phyloP scores from a whole-genome alignment of 805 yeast species.

The Yarrowia porcina region DNA sequence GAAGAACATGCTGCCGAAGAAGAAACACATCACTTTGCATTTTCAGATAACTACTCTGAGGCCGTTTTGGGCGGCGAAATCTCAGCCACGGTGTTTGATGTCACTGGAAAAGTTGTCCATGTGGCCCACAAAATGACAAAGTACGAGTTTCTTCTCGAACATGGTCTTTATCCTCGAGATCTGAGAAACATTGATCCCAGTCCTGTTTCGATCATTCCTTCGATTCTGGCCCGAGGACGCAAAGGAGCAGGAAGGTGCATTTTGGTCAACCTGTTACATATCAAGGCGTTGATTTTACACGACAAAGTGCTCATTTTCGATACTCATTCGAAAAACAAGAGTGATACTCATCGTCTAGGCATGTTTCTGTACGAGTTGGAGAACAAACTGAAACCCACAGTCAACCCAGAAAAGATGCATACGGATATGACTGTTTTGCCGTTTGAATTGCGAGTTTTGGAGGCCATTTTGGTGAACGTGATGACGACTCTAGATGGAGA shows the following conservation, averaged over 20 bases:
- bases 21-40: neutral
- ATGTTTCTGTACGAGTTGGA: constrained; percentile 82
- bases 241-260: constrained; percentile 45
- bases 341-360: constrained; percentile 64
- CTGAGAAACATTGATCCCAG: constrained; percentile 75
- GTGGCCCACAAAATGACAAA: constrained; percentile 58
- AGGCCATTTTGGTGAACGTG: constrained; percentile 75
- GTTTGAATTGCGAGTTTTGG: constrained; percentile 81
- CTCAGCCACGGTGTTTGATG: constrained; percentile 51
- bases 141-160: constrained; percentile 56
- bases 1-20: neutral
- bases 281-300: constrained; percentile 57
- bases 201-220: constrained; percentile 61
- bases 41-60: constrained; percentile 22
- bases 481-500: constrained; percentile 78
- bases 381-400: constrained; percentile 48
- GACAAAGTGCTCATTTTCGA: constrained; percentile 63
- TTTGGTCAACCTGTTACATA: constrained; percentile 57
- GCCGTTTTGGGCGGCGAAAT: constrained; percentile 21
- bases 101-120: constrained; percentile 52
- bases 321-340: constrained; percentile 40
- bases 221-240: constrained; percentile 52
- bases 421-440: constrained; percentile 35
- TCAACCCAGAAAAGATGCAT: neutral
- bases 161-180: constrained; percentile 80